phyloP scores from a whole-genome alignment of 257 asterid species.

The Perilla frutescens region DNA sequence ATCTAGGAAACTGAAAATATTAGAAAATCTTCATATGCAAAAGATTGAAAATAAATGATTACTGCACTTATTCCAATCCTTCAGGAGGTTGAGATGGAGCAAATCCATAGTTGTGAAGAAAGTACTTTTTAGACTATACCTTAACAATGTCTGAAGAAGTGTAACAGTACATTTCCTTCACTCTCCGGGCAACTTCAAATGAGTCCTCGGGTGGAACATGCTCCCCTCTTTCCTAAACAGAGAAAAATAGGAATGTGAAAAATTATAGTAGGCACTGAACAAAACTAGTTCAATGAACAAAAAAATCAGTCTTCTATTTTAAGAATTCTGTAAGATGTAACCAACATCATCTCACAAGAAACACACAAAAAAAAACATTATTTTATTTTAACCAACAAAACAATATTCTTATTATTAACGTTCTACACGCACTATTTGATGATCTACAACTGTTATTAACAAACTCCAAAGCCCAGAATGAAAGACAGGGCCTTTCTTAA shows the following conservation, averaged over 20 bases:
- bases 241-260: constrained; percentile 34
- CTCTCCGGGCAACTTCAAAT: constrained; percentile 89
- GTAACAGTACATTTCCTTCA: constrained; percentile 94
- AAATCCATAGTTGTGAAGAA: constrained; percentile 15
- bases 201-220: constrained; percentile 93
- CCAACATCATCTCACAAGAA: constrained; percentile 15
- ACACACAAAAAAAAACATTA: neutral
- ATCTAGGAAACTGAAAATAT: neutral
- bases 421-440: too few species aligned
- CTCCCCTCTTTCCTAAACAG: constrained; percentile 93
- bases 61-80: neutral
- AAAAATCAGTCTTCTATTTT: too few species aligned
- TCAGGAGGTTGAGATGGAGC: neutral
- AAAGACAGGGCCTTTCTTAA: neutral
- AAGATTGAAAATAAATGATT: constrained; percentile 12
- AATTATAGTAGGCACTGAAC: neutral
- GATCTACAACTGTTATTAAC: neutral
- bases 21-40: neutral
- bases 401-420: too few species aligned
- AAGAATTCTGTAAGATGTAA: neutral
- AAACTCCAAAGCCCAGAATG: neutral
- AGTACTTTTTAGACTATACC: constrained; percentile 53
- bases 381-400: neutral
- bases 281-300: neutral
- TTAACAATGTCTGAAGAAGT: constrained; percentile 97